These are phyloP conservation scores for Chlamydomonas reinhardtii DNA, from an alignment of 163 green algal genomes.

Conservation along the genomic window DNA sequence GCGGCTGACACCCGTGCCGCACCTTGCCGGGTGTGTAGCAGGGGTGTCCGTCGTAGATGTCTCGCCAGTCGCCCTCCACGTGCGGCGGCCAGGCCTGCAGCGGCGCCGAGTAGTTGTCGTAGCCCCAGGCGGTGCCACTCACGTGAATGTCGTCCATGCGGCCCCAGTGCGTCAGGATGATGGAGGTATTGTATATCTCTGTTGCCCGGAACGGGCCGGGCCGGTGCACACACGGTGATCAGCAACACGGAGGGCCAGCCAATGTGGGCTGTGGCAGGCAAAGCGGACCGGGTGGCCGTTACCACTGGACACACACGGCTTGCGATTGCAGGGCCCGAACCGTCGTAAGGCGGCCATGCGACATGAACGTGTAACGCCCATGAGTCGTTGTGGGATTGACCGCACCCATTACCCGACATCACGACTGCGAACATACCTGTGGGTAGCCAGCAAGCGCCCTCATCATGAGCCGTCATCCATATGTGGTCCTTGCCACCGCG, in stretches of 20 bases:
- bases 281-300: too few species aligned
- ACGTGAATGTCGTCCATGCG: slow-evolving; percentile 53
- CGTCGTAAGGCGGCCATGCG: too few species aligned
- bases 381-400: too few species aligned
- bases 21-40: slow-evolving; percentile 62
- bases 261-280: too few species aligned
- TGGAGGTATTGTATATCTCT: slow-evolving; percentile 69
- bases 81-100: slow-evolving; percentile 19
- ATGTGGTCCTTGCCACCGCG: slow-evolving; percentile 75
- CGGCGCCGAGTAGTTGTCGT: slow-evolving; percentile 47
- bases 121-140: slow-evolving; percentile 7
- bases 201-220: neutral
- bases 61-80: slow-evolving; percentile 20
- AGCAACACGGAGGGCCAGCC: too few species aligned
- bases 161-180: slow-evolving; percentile 77
- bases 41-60: slow-evolving; percentile 19
- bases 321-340: too few species aligned
- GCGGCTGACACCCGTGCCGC: neutral
- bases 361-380: too few species aligned
- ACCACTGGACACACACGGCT: too few species aligned
- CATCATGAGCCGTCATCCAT: slow-evolving; percentile 54
- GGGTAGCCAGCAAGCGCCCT: slow-evolving; percentile 54
- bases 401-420: too few species aligned
- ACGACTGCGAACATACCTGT: neutral
- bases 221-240: neutral